Conservation (phyloP, 345 rosid genomes). For the Leavenworthia alabamica region DNA sequence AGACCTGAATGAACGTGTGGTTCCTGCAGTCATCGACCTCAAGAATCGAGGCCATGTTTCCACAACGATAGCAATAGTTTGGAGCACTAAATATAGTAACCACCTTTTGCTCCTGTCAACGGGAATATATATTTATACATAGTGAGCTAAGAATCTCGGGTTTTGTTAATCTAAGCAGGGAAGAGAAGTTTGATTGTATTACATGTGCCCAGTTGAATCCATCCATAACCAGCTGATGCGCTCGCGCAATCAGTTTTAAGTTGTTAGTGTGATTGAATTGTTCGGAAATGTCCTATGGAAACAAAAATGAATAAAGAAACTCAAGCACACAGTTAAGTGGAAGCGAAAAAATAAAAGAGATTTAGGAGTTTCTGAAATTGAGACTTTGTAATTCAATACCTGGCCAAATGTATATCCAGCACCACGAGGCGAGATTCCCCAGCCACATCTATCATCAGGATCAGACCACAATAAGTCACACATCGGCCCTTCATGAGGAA, state of each 20-base stretch:
- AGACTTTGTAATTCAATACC: constrained; percentile 33
- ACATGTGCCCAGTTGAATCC: constrained; percentile 99
- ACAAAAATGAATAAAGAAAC: constrained; percentile 4
- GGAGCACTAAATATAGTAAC: constrained; percentile 98
- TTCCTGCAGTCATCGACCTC: constrained; percentile 92
- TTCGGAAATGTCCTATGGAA: constrained; percentile 81
- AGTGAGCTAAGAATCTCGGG: constrained; percentile 3
- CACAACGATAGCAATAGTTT: constrained; percentile 96
- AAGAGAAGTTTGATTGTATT: constrained; percentile 18
- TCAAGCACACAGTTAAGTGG: not conserved
- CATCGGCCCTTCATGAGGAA: constrained; percentile 99
- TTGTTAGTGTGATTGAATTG: constrained; percentile 88
- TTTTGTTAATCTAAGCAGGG: not conserved
- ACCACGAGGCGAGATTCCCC: constrained; percentile 99
- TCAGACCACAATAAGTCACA: constrained; percentile 99
- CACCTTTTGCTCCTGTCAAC: constrained; percentile 92
- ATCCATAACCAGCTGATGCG: constrained; percentile 98
- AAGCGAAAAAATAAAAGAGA: too few species aligned
- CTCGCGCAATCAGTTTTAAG: constrained; percentile 90
- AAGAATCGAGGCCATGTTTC: constrained; percentile 98
- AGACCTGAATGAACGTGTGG: constrained; percentile 94
- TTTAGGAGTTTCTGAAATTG: constrained; percentile 4
- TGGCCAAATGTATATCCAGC: constrained; percentile 99
- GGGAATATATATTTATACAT: not conserved
- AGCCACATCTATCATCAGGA: constrained; percentile 96